phyloP scores from a whole-genome alignment of 441 rosid genomes.

The Lepidium campestre region DNA sequence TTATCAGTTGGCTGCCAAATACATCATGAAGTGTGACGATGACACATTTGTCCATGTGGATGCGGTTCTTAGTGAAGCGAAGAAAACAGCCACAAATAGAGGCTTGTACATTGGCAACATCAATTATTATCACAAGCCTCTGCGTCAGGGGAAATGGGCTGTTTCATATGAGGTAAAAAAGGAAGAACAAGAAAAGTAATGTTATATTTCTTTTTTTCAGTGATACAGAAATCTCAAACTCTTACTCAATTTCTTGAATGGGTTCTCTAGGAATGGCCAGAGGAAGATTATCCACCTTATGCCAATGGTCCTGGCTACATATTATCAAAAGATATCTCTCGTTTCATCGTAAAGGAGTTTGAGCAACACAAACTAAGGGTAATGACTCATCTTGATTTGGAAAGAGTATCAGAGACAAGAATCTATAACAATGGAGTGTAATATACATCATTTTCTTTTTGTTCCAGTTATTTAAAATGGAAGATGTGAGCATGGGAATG shows the following conservation, averaged over 20 bases:
- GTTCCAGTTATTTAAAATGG: conserved; percentile 62
- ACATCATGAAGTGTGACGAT: conserved; percentile 64
- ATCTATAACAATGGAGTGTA: background rate
- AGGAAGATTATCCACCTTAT: conserved; percentile 56
- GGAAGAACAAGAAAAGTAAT: background rate
- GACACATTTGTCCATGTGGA: conserved; percentile 69
- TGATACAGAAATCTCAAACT: background rate
- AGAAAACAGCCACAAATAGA: conserved; percentile 25
- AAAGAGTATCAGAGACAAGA: background rate
- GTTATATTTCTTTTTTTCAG: background rate
- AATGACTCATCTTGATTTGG: background rate
- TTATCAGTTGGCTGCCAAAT: conserved; percentile 41
- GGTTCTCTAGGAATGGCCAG: conserved; percentile 48
- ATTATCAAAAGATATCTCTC: conserved; percentile 50
- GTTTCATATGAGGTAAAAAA: conserved; percentile 50
- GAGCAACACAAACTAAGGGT: conserved; percentile 37
- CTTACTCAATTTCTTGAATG: background rate
- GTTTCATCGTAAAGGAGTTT: conserved; percentile 33
- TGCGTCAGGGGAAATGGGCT: conserved; percentile 59
- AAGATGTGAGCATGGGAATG: conserved; percentile 74
- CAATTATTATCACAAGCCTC: conserved; percentile 57
- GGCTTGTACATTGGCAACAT: conserved; percentile 56
- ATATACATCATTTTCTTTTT: background rate
- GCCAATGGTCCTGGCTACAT: conserved; percentile 74
- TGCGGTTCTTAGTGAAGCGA: conserved; percentile 42